Conservation (phyloP, 1,139 yeast species). For the Pneumocystis wakefieldiae region DNA sequence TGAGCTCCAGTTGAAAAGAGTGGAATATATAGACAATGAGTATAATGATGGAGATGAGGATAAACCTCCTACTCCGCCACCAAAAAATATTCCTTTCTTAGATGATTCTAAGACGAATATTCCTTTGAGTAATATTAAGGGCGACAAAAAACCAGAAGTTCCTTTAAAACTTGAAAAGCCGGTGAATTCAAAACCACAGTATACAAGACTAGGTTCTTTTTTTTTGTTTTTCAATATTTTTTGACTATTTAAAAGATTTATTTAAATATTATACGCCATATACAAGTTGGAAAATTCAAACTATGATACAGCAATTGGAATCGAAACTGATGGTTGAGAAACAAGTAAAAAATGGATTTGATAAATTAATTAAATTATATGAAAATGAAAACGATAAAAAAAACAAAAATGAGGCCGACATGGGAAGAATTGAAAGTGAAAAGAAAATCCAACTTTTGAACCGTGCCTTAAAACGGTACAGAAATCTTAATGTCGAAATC, state of each 20-base stretch:
- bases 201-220: conserved; percentile 16
- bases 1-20: conserved; percentile 33
- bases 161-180: neutral
- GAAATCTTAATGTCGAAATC: conserved; percentile 65
- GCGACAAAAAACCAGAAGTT: neutral
- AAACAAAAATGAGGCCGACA: conserved; percentile 76
- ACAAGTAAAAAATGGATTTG: conserved; percentile 84
- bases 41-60: neutral
- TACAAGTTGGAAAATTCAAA: conserved; percentile 85
- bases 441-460: conserved; percentile 73
- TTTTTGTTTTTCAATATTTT: neutral
- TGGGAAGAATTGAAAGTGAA: conserved; percentile 69
- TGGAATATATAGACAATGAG: conserved; percentile 1
- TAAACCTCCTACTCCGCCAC: conserved; percentile 9
- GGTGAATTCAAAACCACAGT: conserved; percentile 11
- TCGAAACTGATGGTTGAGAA: conserved; percentile 86
- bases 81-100: conserved; percentile 3
- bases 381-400: conserved; percentile 82
- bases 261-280: conserved; percentile 89
- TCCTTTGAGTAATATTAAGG: neutral
- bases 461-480: conserved; percentile 72
- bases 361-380: conserved; percentile 71
- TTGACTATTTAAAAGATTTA: conserved; percentile 33
- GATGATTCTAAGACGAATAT: neutral
- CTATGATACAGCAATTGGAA: conserved; percentile 86